A percentile compares a stretch with the other conserved stretches of the same genome.
phyloP scores from a whole-genome alignment of 2,329 filamentous ascomycete species.

The Ophiostoma sp. region DNA sequence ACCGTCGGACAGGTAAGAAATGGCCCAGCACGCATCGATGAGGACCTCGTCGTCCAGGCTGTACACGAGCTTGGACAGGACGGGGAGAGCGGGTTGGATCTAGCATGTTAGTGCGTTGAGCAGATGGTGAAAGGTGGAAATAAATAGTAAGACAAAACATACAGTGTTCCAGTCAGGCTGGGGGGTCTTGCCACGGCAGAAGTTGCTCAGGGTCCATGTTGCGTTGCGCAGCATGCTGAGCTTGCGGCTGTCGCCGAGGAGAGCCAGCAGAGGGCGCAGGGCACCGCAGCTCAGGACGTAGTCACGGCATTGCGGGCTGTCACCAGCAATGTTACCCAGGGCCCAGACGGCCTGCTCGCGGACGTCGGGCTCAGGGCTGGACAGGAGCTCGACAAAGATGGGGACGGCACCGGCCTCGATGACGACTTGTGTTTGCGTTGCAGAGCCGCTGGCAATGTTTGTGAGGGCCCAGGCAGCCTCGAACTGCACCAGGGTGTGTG shows the following conservation, averaged over 20 bases:
- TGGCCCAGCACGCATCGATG: slow-evolving; percentile 99
- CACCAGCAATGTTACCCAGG: slow-evolving; percentile 95
- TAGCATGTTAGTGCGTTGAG: slow-evolving; percentile 35
- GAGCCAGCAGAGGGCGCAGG: slow-evolving; percentile 78
- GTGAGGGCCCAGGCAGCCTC: slow-evolving; percentile 98
- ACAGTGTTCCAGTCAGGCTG: slow-evolving; percentile 97
- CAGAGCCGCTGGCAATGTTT: slow-evolving; percentile 97
- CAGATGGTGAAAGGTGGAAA: neutral
- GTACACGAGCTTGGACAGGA: slow-evolving; percentile 95
- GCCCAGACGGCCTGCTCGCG: slow-evolving; percentile 98
- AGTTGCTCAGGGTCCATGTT: slow-evolving; percentile 99
- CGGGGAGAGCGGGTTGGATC: slow-evolving; percentile 91
- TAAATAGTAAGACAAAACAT: slow-evolving; percentile 39
- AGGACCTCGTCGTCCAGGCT: slow-evolving; percentile 96
- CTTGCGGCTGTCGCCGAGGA: slow-evolving; percentile 96
- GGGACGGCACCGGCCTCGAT: slow-evolving; percentile 97
- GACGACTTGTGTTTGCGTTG: slow-evolving; percentile 95
- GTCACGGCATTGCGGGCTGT: slow-evolving; percentile 95
- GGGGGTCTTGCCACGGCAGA: slow-evolving; percentile 98
- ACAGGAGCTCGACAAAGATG: slow-evolving; percentile 95
- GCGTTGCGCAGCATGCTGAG: slow-evolving; percentile 98
- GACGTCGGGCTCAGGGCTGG: slow-evolving; percentile 94
- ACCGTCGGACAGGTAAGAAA: slow-evolving; percentile 95
- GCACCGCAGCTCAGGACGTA: slow-evolving; percentile 91
- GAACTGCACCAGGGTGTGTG: slow-evolving; percentile 96